Base-by-base conservation (phyloP, 2,329 filamentous ascomycete genomes). In the Whalleya microplaca region DNA sequence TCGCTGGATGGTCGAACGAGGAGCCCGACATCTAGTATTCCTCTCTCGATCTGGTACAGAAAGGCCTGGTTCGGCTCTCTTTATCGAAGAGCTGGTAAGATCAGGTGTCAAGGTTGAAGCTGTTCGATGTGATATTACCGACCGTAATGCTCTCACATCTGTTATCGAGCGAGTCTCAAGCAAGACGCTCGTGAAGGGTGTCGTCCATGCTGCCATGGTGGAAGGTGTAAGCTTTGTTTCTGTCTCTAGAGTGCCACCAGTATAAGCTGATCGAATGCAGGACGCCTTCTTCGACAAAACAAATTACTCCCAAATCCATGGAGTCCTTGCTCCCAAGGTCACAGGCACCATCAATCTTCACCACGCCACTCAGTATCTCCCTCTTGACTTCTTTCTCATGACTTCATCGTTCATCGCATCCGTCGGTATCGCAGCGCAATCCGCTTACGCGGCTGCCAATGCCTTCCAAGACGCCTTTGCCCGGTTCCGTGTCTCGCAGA, bases 391-490 rank as follows among this genome's bases (percentile, higher is more conserved):
- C 48, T 62, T 62, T 53, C 1, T 27, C 14, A 46, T 59, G 56
- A 46, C 47, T 3, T 43, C 51, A 6, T 51, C 48, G 5, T 51
- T 62, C 16, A 29, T 51, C 1, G 51, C 32, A 41, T 18, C 48
- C 3, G 61, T 76, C 14, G 51, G 48, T 10, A 51, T 40, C 2
- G 42, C 56, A 2, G 48, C 21, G 9, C 58, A 62, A 40, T 21
- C 20, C 1, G 45, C 45, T 1, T 63, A 58, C 37, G 27, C 37
- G 3, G 57, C 55, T 0, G 58, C 55, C 1, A 56, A 55, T 40
- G 40, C 40, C 3, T 60, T 61, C 12, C 56, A 55, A 20, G 54
- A 55, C n/a, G 48, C 45, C 2, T 60, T 62, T 10, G 53, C 47
- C 4, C 21, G 40, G 12, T 45, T 43, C 7, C 45, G 54, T 2